Evolutionary conservation across 179 eudicot genomes (phyloP), one percentile per base, ranked within the genome.

Genomic region (Vitellaria paradoxa): DNA sequence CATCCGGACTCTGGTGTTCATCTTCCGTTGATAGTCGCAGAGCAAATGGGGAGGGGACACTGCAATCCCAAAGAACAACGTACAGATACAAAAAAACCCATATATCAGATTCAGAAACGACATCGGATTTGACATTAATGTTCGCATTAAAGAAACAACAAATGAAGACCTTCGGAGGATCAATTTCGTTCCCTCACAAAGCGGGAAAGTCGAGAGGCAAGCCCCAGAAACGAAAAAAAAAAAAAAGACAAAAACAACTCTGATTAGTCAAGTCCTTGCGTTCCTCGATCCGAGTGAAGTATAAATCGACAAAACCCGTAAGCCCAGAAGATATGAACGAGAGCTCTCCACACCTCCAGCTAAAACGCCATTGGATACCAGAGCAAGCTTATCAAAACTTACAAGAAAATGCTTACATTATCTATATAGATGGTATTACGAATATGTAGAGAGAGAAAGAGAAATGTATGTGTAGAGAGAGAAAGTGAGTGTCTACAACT

Each of bases 181-280:
- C n/a, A 30, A 30, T 30, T 30, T 30, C 37, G 37, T 30, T 30
- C 37, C 37, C 37, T 30, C 37, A 30, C 37, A 37, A 14, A 61
- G 76, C 80, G 76, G 80, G 76, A 70, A 73, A 62, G 55, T 69
- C 45, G 64, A 46, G 70, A 11, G 24, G 50, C 72, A 52, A 52
- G 61, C 3, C 70, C 50, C n/a, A n/a, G n/a, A n/a, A n/a, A n/a
- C n/a, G n/a, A n/a, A n/a, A n/a, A n/a, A n/a, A n/a, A 61, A 24
- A 50, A 65, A 52, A 42, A 50, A 8, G 40, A 6, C 68, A n/a
- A 60, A 73, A 37, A 42, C 9, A 68, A 13, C 15, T 23, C 37
- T 21, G 42, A 45, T 62, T 18, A 52, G 63, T 65, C 63, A 72
- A 76, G 55, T 37, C 72, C 10, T 64, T 42, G 52, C 42, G 26